phyloP scores from a whole-genome alignment of 2,329 filamentous ascomycete genomes.

The Aspergillus sp. region DNA sequence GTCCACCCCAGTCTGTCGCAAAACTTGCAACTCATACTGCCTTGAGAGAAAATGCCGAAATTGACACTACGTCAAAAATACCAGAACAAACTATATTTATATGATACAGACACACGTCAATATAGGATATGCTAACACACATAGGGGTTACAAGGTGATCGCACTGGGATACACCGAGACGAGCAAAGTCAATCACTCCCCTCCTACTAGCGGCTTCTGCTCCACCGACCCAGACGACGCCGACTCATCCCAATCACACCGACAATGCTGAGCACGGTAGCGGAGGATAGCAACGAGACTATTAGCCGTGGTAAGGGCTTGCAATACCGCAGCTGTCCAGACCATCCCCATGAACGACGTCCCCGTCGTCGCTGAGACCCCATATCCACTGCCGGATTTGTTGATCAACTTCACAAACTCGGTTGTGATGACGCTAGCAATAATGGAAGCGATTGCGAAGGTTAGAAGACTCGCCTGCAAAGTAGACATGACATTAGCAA shows the following conservation, averaged over 20 bases:
- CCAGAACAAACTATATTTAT: too few relatives aligned
- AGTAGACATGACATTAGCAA: not conserved
- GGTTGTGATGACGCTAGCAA: constrained; percentile 8
- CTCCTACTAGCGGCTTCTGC: constrained; percentile 5
- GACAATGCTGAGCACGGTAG: not conserved
- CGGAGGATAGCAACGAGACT: not conserved
- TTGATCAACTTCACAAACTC: constrained; percentile 11
- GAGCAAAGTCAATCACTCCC: not conserved
- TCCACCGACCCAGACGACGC: not conserved
- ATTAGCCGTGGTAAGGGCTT: not conserved
- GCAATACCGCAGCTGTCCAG: constrained; percentile 10
- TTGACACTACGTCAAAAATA: too few relatives aligned
- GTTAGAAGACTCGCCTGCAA: constrained; percentile 1
- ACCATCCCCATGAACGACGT: constrained; percentile 6
- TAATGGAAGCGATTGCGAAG: not conserved
- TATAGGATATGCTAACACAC: too few relatives aligned
- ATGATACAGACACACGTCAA: too few relatives aligned
- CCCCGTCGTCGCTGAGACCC: constrained; percentile 1
- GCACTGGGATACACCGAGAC: too few relatives aligned
- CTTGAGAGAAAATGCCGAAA: too few relatives aligned
- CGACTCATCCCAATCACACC: not conserved
- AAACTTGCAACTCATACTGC: too few relatives aligned
- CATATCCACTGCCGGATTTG: not conserved
- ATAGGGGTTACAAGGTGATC: too few relatives aligned
- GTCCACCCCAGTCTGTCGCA: too few relatives aligned